Base-by-base conservation (phyloP, 306 rosid genomes). In the Ormosia emarginata region DNA sequence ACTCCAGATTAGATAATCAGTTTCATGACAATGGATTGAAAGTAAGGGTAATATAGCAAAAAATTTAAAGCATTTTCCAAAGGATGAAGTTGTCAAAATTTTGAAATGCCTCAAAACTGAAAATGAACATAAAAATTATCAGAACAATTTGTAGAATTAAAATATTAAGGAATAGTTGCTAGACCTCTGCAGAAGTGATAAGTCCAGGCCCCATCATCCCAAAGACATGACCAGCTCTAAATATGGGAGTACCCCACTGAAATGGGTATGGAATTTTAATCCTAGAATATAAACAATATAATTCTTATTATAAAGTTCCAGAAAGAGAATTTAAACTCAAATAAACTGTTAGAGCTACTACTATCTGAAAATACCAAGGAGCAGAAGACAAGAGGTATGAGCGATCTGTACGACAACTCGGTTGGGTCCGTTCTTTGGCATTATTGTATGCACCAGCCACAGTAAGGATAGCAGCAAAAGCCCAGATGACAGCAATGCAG, bases 201-300 rank as follows among this genome's bases (percentile, higher is more conserved):
- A 95, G 90, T 44, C 97, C 95, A 30, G 99, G 97, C 8, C 99
- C 99, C 89, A 93, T 90, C 98, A 95, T 93, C 79, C 94, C 99
- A 55, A 95, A 95, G 71, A 90, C 97, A 81, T 93, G 98, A 87
- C 97, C 87, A 3, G 99, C 99, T 77, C 86, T 92, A 84, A 95
- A 95, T 85, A 95, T 93, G 2, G 99, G 99, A 53, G 93, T 88
- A 78, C 98, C 99, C 97, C 97, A 95, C 85, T 95, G 98, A 85
- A 95, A 93, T 4, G 99, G 97, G 80, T 93, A 93, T 24, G 99
- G 98, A 81, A 86, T 15, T 81, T 75, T 90, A 81, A 95, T 81
- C 99, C 99, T 95, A 80, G 40, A 90, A 80, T 44, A n/a, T 33
- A 72, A 86, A 46, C 11, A 46, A 41, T 11, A 43, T 50, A 33